These are phyloP conservation scores for Ascosphaera pollenicola DNA, from an alignment of 2,329 filamentous ascomycete species.

Conservation along the genomic window DNA sequence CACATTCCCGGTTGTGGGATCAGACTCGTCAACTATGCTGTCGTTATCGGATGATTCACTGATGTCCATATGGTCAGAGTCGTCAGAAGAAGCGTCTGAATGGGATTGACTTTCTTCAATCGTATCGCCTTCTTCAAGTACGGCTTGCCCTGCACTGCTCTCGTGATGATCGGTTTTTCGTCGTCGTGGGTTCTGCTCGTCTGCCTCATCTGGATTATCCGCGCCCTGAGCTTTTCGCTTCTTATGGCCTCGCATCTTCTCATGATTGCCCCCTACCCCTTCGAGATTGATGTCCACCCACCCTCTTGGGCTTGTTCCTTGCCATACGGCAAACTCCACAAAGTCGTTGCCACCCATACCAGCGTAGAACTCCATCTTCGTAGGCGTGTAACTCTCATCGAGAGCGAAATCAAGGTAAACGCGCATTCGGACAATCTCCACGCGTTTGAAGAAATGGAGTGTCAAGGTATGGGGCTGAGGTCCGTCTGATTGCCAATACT, in stretches of 20 bases:
- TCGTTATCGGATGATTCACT: constrained; percentile 11
- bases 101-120: constrained; percentile 5
- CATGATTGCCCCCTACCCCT: constrained; percentile 31
- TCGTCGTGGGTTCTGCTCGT: constrained; percentile 1
- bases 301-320: constrained; percentile 55
- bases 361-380: constrained; percentile 69
- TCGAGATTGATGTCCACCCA: constrained; percentile 71
- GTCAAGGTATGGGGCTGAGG: constrained; percentile 42
- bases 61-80: constrained; percentile 5
- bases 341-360: constrained; percentile 84
- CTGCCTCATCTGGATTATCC: constrained; percentile 8
- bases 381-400: constrained; percentile 93
- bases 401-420: constrained; percentile 63
- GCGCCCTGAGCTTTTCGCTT: constrained; percentile 2
- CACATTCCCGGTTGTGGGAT: constrained; percentile 40
- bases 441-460: constrained; percentile 37
- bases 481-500: constrained; percentile 46
- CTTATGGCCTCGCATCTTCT: constrained; percentile 9
- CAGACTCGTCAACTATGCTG: constrained; percentile 7
- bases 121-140: background rate
- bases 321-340: constrained; percentile 65
- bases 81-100: constrained; percentile 3
- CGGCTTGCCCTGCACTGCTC: background rate
- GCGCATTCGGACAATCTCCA: constrained; percentile 28
- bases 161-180: constrained; percentile 1